These are phyloP conservation scores for Gossypioides kirkii DNA, from an alignment of 345 rosid genomes.

Conservation along the genomic window DNA sequence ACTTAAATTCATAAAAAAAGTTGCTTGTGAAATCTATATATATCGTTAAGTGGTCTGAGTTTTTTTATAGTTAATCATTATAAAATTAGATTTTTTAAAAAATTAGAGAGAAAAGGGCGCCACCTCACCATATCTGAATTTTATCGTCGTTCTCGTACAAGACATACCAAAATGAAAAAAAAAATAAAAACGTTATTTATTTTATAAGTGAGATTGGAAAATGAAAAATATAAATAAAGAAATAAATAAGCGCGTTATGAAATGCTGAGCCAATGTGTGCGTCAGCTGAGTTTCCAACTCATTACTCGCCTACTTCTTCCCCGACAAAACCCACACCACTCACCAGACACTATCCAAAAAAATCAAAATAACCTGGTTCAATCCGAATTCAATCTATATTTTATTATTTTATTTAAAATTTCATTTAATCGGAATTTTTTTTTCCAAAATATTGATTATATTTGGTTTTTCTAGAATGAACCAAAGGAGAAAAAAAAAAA, in stretches of 20 bases:
- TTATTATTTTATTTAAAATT: too few species aligned
- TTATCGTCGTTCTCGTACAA: background rate
- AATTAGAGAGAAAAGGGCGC: background rate
- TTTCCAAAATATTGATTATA: too few species aligned
- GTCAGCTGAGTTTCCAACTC: conserved; percentile 26
- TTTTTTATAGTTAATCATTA: too few species aligned
- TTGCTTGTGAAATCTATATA: too few species aligned
- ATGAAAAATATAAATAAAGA: background rate
- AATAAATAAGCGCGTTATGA: conserved; percentile 12
- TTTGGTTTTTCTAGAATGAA: too few species aligned
- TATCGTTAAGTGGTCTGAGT: too few species aligned
- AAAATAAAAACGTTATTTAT: background rate
- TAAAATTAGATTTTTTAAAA: background rate
- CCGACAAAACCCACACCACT: conserved; percentile 23
- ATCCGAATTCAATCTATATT: too few species aligned
- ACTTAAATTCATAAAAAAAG: too few species aligned
- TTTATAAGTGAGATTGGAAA: background rate
- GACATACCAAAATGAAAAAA: background rate
- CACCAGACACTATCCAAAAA: too few species aligned
- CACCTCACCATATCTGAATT: background rate
- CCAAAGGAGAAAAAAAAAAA: too few species aligned
- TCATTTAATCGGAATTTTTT: too few species aligned
- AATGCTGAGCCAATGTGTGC: conserved; percentile 35
- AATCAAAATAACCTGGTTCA: too few species aligned
- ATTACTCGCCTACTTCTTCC: conserved; percentile 11